Evolutionary conservation across 345 rosid genomes (phyloP), one percentile per base, ranked within the genome.

Genomic region (Trapa incisa): DNA sequence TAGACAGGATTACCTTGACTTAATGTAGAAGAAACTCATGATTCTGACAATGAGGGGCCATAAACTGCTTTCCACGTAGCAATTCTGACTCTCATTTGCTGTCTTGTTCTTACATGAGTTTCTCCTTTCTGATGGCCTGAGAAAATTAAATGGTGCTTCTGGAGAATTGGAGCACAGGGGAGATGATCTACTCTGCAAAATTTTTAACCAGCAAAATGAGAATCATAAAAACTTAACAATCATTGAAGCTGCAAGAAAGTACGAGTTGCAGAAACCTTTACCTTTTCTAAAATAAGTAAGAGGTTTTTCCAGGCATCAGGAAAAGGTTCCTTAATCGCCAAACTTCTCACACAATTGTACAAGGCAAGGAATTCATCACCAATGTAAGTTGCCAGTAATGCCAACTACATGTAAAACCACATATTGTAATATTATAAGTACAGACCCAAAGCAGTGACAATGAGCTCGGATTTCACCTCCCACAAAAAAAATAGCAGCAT

Each of bases 271-370:
- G 37, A 71, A 33, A 4, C 58, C 61, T 56, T 85, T 81, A 94
- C 99, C 83, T 81, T 89, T 78, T 94, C 97, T 67, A 91, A 87
- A 68, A 87, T 78, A 69, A 84, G 72, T 69, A 76, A 61, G 53
- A 94, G 95, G 85, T 94, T 94, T 75, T 85, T 80, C 80, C 79
- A 78, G 57, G 97, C 91, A 80, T 92, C 96, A 33, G 92, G 97
- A 69, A 94, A 94, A 62, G 95, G 97, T 66, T 94, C 99, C 76
- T 84, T 89, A 62, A 91, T 88, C 13, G 99, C 96, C 75, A 94
- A 81, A 78, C 99, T 94, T 84, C 99, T 82, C 61, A 94, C 73
- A 65, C 91, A 94, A 63, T 88, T 97, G 80, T 91, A 94, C 69
- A 94, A 77, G 62, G 96, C 96, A 56, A 91, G 85, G 76, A 90